Base-by-base conservation (phyloP, 768 basidiomycete genomes). In the Royoungia palumana region DNA sequence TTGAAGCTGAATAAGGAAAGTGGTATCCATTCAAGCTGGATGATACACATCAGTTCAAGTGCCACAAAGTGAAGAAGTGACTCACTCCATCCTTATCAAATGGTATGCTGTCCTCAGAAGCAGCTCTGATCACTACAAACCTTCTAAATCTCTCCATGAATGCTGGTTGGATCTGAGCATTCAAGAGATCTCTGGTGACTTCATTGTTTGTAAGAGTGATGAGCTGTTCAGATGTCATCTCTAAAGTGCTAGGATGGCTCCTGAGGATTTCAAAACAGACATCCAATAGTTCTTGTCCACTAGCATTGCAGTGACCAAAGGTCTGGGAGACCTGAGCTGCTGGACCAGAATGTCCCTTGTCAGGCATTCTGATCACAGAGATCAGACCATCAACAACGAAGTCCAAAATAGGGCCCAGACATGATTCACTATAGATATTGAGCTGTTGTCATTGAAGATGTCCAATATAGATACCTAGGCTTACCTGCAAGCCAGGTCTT, bases 91-190 rank as follows among this genome's bases (percentile, higher is more conserved):
- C 62, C 39, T 60, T 64, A 37, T 72, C 62, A 46, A 46, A 53
- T 44, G 56, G 46, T 35, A 59, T 50, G 25, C 51, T 49, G 11
- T 47, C 51, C 53, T 76, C 70, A 28, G 60, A 64, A 37, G 66
- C 59, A 41, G 70, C 69, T 56, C 62, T 74, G 32, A 90, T 67
- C 1, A 86, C 73, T 11, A 86, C 79, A 64, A 78, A 89, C 22
- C 88, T 78, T 22, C 88, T 77, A 58, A 83, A 82, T 25, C 71
- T 58, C 40, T 73, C 66, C 78, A 85, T 81, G 30, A 88, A 70
- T 20, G 57, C 65, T n/a, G 83, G 85, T 51, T 89, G 85, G 37
- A 67, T 64, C 55, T 85, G 83, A 72, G 87, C 77, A 35, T 56
- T 58, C 22, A 60, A 50, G 55, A 89, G 58, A 53, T 85, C 80